Evolutionary conservation across 2,329 filamentous ascomycete species (phyloP), one percentile per base, ranked within the genome.

Genomic region (Aspergillus aculeatinus): DNA sequence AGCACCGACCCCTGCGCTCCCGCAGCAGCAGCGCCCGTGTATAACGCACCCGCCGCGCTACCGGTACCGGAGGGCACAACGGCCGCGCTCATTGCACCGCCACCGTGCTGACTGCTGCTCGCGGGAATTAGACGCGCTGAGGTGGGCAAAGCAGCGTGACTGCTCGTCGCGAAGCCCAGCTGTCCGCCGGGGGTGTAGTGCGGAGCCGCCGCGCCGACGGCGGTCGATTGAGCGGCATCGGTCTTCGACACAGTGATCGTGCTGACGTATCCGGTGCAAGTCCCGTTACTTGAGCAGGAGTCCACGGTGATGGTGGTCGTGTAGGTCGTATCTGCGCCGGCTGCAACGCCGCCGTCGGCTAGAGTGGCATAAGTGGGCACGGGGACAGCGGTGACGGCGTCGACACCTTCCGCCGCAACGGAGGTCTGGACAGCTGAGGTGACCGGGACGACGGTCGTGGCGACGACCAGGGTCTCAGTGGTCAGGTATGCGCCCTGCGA

Each of bases 161-260:
- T 23, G 4, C 21, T 23, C 10, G n/a, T 10, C 4, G n/a, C 31
- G 7, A 35, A 52, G 5, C 50, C 50, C 2, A 4, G 16, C 19
- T 42, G 11, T 3, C 19, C 11, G 9, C 29, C 35, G 29, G 12
- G 16, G 19, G 27, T 35, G 19, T 52, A 52, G 5, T 31, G 27
- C 27, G 27, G 9, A 29, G 27, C 27, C 27, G 27, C 19, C n/a
- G n/a, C 9, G 4, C 27, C 10, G 21, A 31, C 5, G 19, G 27
- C 21, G 9, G 51, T 53, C 33, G 51, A 25, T 2, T 44, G 51
- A 7, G 21, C 33, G 14, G 27, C 2, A 2, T 53, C 33, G 2
- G 51, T 53, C 51, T 57, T 59, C 14, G 62, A 55, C 4, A 67
- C 71, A 9, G 60, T 65, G 33, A 53, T 66, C 21, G 67, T 67